These are phyloP conservation scores for Hymenoscyphus salicellus DNA, from an alignment of 2,329 filamentous ascomycete species.

Conservation along the genomic window DNA sequence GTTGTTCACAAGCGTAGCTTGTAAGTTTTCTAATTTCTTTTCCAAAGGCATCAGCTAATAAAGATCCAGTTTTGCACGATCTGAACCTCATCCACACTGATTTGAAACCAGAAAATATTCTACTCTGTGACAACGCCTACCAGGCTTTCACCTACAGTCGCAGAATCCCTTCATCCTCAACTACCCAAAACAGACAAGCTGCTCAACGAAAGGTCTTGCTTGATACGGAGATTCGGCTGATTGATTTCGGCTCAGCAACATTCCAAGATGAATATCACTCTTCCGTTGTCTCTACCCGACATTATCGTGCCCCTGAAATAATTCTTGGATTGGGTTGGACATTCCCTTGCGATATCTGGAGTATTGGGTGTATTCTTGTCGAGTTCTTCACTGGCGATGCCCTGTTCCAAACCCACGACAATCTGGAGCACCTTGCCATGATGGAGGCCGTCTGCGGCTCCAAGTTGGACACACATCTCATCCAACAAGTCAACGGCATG, in stretches of 20 bases:
- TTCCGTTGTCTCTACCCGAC: constrained; percentile 66
- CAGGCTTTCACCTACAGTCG: constrained; percentile 71
- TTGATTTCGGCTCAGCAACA: constrained; percentile 69
- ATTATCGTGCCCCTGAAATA: constrained; percentile 69
- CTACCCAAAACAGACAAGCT: constrained; percentile 57
- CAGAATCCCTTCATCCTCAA: constrained; percentile 65
- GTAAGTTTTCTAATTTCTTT: constrained; percentile 54
- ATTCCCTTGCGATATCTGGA: constrained; percentile 71
- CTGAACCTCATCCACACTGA: constrained; percentile 94
- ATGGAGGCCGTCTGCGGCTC: constrained; percentile 66
- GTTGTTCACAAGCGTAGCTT: constrained; percentile 95
- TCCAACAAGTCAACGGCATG: constrained; percentile 56
- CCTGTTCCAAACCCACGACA: constrained; percentile 70
- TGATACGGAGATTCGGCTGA: constrained; percentile 67
- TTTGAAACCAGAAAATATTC: constrained; percentile 68
- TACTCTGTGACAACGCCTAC: constrained; percentile 62
- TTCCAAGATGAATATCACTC: constrained; percentile 73
- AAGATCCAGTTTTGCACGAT: constrained; percentile 76
- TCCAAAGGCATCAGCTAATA: constrained; percentile 27
- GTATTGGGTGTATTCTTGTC: constrained; percentile 69
- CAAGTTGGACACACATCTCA: constrained; percentile 57
- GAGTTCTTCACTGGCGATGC: constrained; percentile 71
- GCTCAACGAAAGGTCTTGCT: constrained; percentile 62
- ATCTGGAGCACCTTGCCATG: constrained; percentile 71
- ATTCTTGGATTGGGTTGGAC: constrained; percentile 70